Evolutionary conservation across 805 yeast genomes (phyloP).

Genomic region (Starmerella asiatica): DNA sequence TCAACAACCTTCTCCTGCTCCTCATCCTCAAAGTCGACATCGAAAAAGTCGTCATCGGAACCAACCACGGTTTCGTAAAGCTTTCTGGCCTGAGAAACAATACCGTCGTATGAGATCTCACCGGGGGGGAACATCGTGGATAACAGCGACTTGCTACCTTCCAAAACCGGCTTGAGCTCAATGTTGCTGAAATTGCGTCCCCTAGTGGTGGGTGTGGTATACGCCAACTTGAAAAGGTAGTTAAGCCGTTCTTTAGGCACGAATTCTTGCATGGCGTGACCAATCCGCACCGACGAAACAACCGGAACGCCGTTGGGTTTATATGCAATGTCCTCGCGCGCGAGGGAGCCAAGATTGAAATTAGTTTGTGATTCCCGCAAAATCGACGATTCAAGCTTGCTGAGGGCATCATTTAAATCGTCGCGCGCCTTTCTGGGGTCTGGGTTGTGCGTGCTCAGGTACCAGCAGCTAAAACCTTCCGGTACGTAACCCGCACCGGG

Average conservation of each 20-base stretch:
- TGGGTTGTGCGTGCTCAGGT: constrained; percentile 58
- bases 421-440: constrained; percentile 46
- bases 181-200: constrained; percentile 12
- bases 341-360: constrained; percentile 41
- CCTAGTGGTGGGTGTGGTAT: constrained; percentile 35
- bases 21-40: constrained; percentile 91
- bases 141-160: constrained; percentile 24
- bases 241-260: constrained; percentile 64
- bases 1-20: constrained; percentile 41
- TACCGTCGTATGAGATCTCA: constrained; percentile 85
- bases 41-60: constrained; percentile 89
- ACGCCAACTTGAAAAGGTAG: constrained; percentile 46
- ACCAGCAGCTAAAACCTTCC: constrained; percentile 80
- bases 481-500: constrained; percentile 83
- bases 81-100: constrained; percentile 64
- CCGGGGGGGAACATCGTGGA: constrained; percentile 55
- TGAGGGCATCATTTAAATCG: constrained; percentile 69
- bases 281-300: constrained; percentile 69
- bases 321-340: constrained; percentile 41
- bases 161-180: constrained; percentile 15
- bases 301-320: constrained; percentile 51
- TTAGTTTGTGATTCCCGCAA: constrained; percentile 62
- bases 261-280: constrained; percentile 71
- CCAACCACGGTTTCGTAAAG: constrained; percentile 74
- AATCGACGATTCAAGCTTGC: constrained; percentile 65